phyloP scores from a whole-genome alignment of 176 grass and related monocot species.

The Rhynchospora breviuscula region DNA sequence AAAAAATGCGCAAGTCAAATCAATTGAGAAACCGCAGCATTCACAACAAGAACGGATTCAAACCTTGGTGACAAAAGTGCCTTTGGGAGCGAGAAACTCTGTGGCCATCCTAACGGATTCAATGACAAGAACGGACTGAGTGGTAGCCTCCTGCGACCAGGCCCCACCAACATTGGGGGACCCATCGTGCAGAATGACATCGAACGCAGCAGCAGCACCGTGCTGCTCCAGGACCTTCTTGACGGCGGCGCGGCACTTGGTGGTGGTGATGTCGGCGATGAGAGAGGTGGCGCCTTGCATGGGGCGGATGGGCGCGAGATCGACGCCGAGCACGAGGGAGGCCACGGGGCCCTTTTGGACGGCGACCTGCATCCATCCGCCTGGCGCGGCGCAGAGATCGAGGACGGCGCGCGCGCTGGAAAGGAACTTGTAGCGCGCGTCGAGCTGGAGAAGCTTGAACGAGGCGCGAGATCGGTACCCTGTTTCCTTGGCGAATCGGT shows the following conservation, averaged over 20 bases:
- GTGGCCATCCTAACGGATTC: conserved; percentile 68
- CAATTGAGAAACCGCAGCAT: no score
- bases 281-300: conserved; percentile 79
- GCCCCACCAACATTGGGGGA: conserved; percentile 89
- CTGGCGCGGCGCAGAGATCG: conserved; percentile 88
- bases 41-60: no score
- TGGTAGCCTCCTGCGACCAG: conserved; percentile 89
- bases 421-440: conserved; percentile 77
- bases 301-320: conserved; percentile 80
- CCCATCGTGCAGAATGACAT: conserved; percentile 84
- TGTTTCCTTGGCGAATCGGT: conserved; percentile 84
- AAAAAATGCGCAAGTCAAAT: no score
- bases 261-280: conserved; percentile 87
- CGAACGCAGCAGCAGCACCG: conserved; percentile 47
- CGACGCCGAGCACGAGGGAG: conserved; percentile 69
- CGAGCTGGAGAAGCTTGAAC: conserved; percentile 95
- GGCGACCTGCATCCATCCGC: conserved; percentile 89
- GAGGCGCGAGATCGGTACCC: conserved; percentile 81
- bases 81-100: conserved; percentile 74
- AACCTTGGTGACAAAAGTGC: conserved; percentile 87
- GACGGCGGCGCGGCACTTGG: conserved; percentile 67
- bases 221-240: conserved; percentile 70
- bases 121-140: conserved; percentile 68
- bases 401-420: conserved; percentile 71
- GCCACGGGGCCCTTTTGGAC: conserved; percentile 67